Evolutionary conservation across 176 grass and related monocot genomes (phyloP), one percentile per base, ranked within the genome.

Genomic region (Aegilops sharonensis): DNA sequence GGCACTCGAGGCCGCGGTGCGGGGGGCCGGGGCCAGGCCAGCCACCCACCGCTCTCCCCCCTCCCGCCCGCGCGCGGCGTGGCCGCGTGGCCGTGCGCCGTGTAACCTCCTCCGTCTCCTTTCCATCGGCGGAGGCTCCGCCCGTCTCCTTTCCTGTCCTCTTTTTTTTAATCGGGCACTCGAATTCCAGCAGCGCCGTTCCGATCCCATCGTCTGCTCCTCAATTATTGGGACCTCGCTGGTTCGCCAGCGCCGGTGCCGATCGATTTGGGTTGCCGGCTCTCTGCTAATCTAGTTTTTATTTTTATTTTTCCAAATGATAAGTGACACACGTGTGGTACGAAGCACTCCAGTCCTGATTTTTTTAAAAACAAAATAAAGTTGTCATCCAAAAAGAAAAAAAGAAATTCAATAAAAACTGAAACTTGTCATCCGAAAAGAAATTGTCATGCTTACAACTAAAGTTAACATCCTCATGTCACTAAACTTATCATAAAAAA

Each of bases 11-110:
- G 68, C 54, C 18, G 54, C 18, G 18, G 54, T 20, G 54, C 54
- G 50, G 50, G 15, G 50, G 50, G 48, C 25, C 27, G 5, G 50
- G 72, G 70, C 42, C 52, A 78, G 21, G 34, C 27, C 65, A 31
- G 47, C 43, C 73, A 76, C 73, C 78, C 57, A 79, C 59, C 65
- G 85, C 76, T 69, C 48, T 18, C 78, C 77, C 9, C 17, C 15
- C 52, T 7, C 52, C 52, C 14, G 17, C 54, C 20, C 54, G 54
- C 54, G 78, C 78, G 79, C 71, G 71, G 36, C 72, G 40, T 29
- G 72, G 84, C 42, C 79, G 79, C 88, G 84, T 78, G 78, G 88
- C 64, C 62, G 52, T 7, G 59, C 57, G 87, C 81, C 87, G 87
- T 89, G 88, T 89, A 84, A 57, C 75, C 71, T 25, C 35, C 59